phyloP scores from a whole-genome alignment of 2,329 filamentous ascomycete genomes.

The Myriosclerotinia duriaeana region DNA sequence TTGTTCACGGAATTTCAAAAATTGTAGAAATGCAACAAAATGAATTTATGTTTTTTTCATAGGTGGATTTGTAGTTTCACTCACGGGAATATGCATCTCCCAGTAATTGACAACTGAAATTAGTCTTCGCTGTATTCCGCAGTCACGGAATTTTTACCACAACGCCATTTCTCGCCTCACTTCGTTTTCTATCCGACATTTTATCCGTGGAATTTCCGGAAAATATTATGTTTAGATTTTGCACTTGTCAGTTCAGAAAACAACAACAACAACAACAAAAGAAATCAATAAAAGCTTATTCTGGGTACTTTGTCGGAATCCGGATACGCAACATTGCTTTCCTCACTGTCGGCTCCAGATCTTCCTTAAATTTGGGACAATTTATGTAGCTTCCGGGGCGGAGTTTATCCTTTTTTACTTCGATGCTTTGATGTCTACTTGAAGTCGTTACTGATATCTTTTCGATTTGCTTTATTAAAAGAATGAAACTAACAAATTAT shows the following conservation, averaged over 20 bases:
- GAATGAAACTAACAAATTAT: background rate
- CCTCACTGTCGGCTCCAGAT: background rate
- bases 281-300: too few relatives aligned
- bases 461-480: background rate
- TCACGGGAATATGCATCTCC: background rate
- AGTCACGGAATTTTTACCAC: background rate
- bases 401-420: background rate
- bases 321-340: background rate
- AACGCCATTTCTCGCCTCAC: background rate
- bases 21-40: constrained; percentile 15
- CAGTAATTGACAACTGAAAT: background rate
- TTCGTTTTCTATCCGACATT: background rate
- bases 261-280: too few relatives aligned
- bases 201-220: too few relatives aligned
- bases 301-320: background rate
- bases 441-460: background rate
- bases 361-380: background rate
- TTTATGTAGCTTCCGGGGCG: background rate
- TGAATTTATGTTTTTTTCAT: background rate
- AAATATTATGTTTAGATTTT: too few relatives aligned
- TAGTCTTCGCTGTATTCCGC: background rate
- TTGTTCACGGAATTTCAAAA: constrained; percentile 1
- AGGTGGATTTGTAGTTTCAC: constrained; percentile 11
- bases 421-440: too few relatives aligned
- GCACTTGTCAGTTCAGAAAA: too few relatives aligned